Evolutionary conservation across 805 yeast genomes (phyloP), one percentile per base, ranked within the genome.

Genomic region (Millerozyma acaciae): DNA sequence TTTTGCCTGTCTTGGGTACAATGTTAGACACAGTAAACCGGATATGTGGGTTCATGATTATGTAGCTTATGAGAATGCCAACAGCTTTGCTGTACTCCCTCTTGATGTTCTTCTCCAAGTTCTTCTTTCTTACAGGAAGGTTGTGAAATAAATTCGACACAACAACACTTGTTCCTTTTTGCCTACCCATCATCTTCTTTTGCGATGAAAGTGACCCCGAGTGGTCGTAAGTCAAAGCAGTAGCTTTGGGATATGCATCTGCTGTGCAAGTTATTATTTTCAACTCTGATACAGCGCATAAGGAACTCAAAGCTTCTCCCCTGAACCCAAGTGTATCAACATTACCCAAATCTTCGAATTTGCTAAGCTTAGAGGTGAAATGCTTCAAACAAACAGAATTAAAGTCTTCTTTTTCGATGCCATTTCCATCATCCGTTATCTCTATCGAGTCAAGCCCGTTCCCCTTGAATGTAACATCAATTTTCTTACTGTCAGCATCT

Each of bases 101-200:
- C 49, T 77, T 84, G 23, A 62, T 49, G 44, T 83, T 80, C 48
- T 78, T 84, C 13, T 65, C 68, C 31, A 89, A 72, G 43, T 84
- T 88, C 47, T 78, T 81, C 30, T 77, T 67, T 38, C 99, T 66
- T 6, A 94, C 98, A 0, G 97, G 97, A 33, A 89, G 57, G 32
- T 62, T 70, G 7, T 69, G 55, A 50, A 93, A 93, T 8, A 93
- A 45, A 25, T 77, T 68, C 1, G 73, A 46, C 4, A 93, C 63
- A 0, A 47, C 48, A 0, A 87, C 73, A 0, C 75, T 60, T 0
- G 97, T 89, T 1, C 99, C 98, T 32, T 62, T 69, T 13, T 68
- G 65, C 3, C 88, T 77, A 2, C 73, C 61, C 1, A 81, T 66
- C 0, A 68, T 52, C 12, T 64, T 55, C 10, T 60, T 54, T 18